Base-by-base conservation (phyloP, 1,284 basidiomycete species). In the Irpex rosettiformis region DNA sequence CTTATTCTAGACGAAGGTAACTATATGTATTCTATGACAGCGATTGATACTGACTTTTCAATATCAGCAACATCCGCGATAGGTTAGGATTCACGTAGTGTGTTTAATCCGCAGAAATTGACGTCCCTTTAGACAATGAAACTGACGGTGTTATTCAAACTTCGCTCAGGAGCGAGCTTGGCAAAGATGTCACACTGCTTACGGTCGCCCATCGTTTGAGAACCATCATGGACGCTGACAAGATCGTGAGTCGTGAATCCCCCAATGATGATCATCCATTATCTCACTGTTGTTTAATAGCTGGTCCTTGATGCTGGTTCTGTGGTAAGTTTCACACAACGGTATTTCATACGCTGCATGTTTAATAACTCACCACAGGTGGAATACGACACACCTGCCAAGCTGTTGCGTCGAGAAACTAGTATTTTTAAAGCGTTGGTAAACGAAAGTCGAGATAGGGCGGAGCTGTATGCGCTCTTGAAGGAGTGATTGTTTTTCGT, bases 191-290 rank as follows among this genome's bases (percentile, higher is more conserved):
- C 3, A 87, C 84, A 0, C 67, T 88, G 3, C 77, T 88, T 43
- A 87, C 83, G 18, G 74, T 88, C 30, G 86, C 86, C 2, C 87
- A 88, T 70, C 80, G 86, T 45, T 70, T 88, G 28, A 85, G 86
- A 63, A 88, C 85, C 2, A 84, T 63, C 62, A 63, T 63, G 62
- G 62, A 63, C 45, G 48, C 55, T 18, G 62, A 75, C 63, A 73
- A 70, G 54, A 73, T 73, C 42, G 69, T 69, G 64, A 53, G 75
- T 63, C 30, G 16, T 30, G 8, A 21, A 11, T 18, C 40, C 29
- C 7, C 33, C 2, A n/a, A 29, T 6, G 24, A 24, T 22, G 16
- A 43, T 60, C 4, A 28, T 25, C 8, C 8, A 21, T 21, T 37
- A 10, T 27, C 8, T 48, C 8, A 27, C 11, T 27, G n/a, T 47